Conservation (phyloP, 2,329 filamentous ascomycete species). For the Hyphodiscus sp. region DNA sequence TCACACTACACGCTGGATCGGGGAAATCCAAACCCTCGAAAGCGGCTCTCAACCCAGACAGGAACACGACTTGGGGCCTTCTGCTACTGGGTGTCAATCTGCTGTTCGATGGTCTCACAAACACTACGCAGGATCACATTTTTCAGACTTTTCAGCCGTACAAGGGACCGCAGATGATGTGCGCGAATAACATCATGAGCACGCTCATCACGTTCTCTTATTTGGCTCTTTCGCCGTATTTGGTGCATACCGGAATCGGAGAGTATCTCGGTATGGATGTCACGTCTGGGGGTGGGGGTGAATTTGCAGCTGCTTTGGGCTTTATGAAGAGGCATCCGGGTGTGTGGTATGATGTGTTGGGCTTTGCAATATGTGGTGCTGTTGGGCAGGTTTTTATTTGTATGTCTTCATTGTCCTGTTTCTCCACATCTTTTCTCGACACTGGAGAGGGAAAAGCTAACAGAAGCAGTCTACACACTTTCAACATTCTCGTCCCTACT, state of each 20-base stretch:
- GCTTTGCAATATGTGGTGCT: slow-evolving; percentile 84
- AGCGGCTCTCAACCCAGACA: slow-evolving; percentile 38
- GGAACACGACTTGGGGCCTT: slow-evolving; percentile 70
- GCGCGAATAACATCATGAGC: slow-evolving; percentile 86
- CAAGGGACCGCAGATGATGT: slow-evolving; percentile 98
- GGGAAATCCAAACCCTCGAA: slow-evolving; percentile 44
- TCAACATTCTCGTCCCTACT: slow-evolving; percentile 87
- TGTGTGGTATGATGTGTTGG: slow-evolving; percentile 81
- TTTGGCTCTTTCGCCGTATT: slow-evolving; percentile 69
- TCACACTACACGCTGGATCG: slow-evolving; percentile 77
- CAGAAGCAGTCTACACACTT: slow-evolving; percentile 66
- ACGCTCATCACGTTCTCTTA: slow-evolving; percentile 72
- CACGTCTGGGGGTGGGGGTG: slow-evolving; percentile 56
- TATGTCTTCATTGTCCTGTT: slow-evolving; percentile 33
- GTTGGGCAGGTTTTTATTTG: slow-evolving; percentile 95
- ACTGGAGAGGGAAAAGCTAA: not conserved
- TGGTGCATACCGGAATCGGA: slow-evolving; percentile 61
- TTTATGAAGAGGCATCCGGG: slow-evolving; percentile 77
- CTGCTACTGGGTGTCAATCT: slow-evolving; percentile 82
- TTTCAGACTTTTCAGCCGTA: slow-evolving; percentile 75
- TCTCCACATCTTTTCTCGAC: not conserved
- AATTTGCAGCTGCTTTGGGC: slow-evolving; percentile 69
- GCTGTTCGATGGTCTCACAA: slow-evolving; percentile 91
- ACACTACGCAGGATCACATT: slow-evolving; percentile 94
- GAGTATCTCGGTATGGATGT: slow-evolving; percentile 62